Conservation (phyloP, 2,329 filamentous ascomycete genomes). For the Sarocladium oryzae region DNA sequence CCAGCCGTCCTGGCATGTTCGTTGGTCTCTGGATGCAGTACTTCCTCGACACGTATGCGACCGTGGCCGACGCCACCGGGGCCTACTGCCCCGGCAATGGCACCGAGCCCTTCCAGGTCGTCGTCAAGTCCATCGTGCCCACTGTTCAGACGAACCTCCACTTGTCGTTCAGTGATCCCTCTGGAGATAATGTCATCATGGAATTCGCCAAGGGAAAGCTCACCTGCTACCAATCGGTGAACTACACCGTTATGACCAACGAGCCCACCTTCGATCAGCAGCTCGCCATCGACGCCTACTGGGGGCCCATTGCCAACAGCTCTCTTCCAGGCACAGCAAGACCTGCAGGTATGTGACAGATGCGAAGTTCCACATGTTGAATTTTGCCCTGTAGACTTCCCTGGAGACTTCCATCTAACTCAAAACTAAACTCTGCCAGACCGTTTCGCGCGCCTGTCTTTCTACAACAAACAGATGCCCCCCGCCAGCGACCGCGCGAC, state of each 20-base stretch:
- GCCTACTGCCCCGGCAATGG: slow-evolving; percentile 8
- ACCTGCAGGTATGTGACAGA: slow-evolving; percentile 11
- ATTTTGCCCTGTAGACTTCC: too few species aligned
- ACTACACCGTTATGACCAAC: slow-evolving; percentile 15
- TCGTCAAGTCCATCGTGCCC: slow-evolving; percentile 6
- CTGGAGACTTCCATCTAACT: too few species aligned
- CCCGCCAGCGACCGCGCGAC: slow-evolving; percentile 8
- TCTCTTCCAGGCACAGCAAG: slow-evolving; percentile 12
- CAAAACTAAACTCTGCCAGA: too few species aligned
- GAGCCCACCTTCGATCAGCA: slow-evolving; percentile 13
- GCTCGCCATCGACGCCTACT: slow-evolving; percentile 10
- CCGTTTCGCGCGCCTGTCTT: slow-evolving; percentile 14
- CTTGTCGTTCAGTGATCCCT: slow-evolving; percentile 13
- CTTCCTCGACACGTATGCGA: slow-evolving; percentile 14
- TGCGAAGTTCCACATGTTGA: too few species aligned
- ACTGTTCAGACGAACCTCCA: slow-evolving; percentile 10
- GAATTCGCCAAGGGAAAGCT: slow-evolving; percentile 14
- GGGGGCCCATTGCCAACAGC: slow-evolving; percentile 10
- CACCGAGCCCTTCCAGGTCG: slow-evolving; percentile 12
- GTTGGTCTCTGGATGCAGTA: slow-evolving; percentile 16
- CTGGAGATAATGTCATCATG: slow-evolving; percentile 14
- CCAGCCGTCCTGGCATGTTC: slow-evolving; percentile 10
- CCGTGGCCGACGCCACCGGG: slow-evolving; percentile 8
- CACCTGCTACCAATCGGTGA: slow-evolving; percentile 12
- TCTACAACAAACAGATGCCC: slow-evolving; percentile 13